These are phyloP conservation scores for Boletellus ananiceps DNA, from an alignment of 768 basidiomycete genomes.

Conservation along the genomic window DNA sequence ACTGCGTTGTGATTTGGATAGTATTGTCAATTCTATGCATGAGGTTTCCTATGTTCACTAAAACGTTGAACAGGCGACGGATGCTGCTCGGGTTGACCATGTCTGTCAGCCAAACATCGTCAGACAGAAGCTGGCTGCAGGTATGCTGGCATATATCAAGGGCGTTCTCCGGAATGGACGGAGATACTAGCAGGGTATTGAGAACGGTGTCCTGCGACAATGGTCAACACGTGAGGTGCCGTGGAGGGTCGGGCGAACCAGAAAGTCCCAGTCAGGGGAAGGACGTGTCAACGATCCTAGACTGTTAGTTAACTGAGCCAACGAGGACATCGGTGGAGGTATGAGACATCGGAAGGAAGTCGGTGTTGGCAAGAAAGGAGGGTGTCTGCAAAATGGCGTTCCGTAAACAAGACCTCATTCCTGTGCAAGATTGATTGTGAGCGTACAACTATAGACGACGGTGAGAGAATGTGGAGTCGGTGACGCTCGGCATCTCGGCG, in stretches of 20 bases:
- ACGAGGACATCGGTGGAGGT: conserved; percentile 19
- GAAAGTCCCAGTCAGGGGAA: conserved; percentile 30
- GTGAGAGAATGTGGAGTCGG: conserved; percentile 35
- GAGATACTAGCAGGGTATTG: conserved; percentile 22
- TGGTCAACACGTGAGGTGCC: conserved; percentile 9
- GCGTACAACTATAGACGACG: conserved; percentile 22
- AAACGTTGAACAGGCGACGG: conserved; percentile 43
- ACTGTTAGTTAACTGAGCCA: conserved; percentile 24
- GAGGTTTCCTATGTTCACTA: conserved; percentile 39
- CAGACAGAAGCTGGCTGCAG: conserved; percentile 30
- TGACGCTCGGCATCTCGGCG: conserved; percentile 33
- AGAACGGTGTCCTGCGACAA: conserved; percentile 23
- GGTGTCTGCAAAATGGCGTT: conserved; percentile 19
- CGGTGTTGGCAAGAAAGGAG: conserved; percentile 14
- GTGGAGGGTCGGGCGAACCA: conserved; percentile 21
- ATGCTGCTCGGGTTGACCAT: conserved; percentile 28
- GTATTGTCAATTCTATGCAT: conserved; percentile 27
- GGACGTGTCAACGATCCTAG: conserved; percentile 21
- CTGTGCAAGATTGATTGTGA: conserved; percentile 31
- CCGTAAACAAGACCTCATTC: conserved; percentile 30
- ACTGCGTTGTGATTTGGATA: conserved; percentile 28
- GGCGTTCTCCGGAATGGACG: conserved; percentile 28
- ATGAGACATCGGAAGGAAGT: conserved; percentile 15
- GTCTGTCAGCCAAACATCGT: conserved; percentile 21
- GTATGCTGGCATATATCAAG: conserved; percentile 30